A percentile compares a stretch with the other conserved stretches of the same genome.
phyloP scores from a whole-genome alignment of 257 asterid genomes.

The Penstemon barbatus region DNA sequence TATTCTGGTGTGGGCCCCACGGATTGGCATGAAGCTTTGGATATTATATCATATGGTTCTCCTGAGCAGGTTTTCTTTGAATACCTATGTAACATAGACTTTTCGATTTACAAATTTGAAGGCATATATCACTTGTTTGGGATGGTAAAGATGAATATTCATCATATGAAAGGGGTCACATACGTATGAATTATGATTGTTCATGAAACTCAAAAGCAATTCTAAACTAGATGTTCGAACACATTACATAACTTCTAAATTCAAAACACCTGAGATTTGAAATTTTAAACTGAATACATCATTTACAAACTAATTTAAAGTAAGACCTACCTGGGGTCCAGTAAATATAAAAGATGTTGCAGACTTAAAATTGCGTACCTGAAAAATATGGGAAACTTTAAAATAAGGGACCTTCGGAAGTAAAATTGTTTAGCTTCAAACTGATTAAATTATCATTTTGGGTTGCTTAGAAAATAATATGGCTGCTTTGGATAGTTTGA shows the following conservation, averaged over 20 bases:
- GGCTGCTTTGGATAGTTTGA: background rate
- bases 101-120: constrained; percentile 7
- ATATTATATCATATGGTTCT: constrained; percentile 73
- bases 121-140: constrained; percentile 10
- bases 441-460: background rate
- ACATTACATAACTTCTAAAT: too few relatives aligned
- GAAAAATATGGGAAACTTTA: background rate
- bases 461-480: background rate
- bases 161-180: background rate
- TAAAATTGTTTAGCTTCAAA: background rate
- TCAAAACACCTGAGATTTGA: background rate
- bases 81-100: constrained; percentile 2
- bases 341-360: background rate
- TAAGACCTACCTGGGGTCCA: background rate
- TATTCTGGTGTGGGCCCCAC: constrained; percentile 72
- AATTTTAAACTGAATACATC: background rate
- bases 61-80: constrained; percentile 84
- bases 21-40: constrained; percentile 96
- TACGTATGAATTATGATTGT: background rate
- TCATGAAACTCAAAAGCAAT: background rate
- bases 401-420: background rate
- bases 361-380: background rate
- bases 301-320: background rate
- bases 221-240: too few relatives aligned
- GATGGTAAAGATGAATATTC: background rate